A percentile compares a stretch with the other conserved stretches of the same genome.
Conservation (phyloP, 352 stramenopile genomes). For the Phytophthora ohioensis region DNA sequence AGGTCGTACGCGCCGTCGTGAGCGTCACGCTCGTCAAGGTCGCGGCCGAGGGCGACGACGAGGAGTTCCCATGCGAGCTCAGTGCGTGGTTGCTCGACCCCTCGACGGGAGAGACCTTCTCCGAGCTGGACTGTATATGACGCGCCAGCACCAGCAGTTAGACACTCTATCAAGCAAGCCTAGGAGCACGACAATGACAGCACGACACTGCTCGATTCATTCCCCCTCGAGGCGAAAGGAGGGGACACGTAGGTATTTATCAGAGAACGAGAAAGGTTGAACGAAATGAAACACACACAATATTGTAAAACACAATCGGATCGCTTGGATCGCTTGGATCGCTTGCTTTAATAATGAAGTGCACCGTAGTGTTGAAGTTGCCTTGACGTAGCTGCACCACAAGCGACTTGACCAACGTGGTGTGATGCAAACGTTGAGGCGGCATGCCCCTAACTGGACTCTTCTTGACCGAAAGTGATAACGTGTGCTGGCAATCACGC, state of each 20-base stretch:
- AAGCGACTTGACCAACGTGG: slow-evolving; percentile 22
- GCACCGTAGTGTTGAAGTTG: slow-evolving; percentile 21
- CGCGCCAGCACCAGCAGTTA: slow-evolving; percentile 23
- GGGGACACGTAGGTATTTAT: slow-evolving; percentile 58
- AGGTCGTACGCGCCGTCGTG: slow-evolving; percentile 64
- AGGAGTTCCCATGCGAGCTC: slow-evolving; percentile 74
- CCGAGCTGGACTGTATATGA: slow-evolving; percentile 55
- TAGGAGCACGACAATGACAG: slow-evolving; percentile 31
- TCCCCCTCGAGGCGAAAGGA: slow-evolving; percentile 29
- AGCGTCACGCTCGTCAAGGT: slow-evolving; percentile 71
- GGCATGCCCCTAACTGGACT: slow-evolving; percentile 33
- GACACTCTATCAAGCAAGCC: slow-evolving; percentile 29
- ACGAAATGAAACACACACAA: slow-evolving; percentile 26
- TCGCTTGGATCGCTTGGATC: slow-evolving; percentile 3
- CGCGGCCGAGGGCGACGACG: slow-evolving; percentile 48
- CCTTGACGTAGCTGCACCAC: slow-evolving; percentile 14
- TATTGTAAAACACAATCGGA: slow-evolving; percentile 27
- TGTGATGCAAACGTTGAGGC: slow-evolving; percentile 27
- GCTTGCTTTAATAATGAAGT: not conserved
- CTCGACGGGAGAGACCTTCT: slow-evolving; percentile 47
- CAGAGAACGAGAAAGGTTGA: slow-evolving; percentile 26
- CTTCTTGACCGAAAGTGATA: slow-evolving; percentile 48
- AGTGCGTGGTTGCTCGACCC: slow-evolving; percentile 60
- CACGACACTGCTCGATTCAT: slow-evolving; percentile 10
- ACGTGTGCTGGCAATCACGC: slow-evolving; percentile 29